phyloP scores from a whole-genome alignment of 2,329 filamentous ascomycete genomes.

The Stagonosporopsis chrysanthemi region DNA sequence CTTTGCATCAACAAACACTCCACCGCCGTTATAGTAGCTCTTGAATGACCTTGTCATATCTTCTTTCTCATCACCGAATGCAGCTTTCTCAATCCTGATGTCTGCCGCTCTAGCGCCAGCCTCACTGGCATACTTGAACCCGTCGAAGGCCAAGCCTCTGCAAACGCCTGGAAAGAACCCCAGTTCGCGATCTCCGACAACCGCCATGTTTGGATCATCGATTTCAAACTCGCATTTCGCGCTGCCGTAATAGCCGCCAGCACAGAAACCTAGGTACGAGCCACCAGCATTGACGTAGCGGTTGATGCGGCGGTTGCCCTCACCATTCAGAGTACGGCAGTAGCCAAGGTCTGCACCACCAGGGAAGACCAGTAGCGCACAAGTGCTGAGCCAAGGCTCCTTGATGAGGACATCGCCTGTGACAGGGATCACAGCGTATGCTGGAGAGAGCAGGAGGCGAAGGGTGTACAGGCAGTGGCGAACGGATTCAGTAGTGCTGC shows the following conservation, averaged over 20 bases:
- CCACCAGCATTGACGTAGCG: constrained; percentile 88
- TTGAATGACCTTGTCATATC: constrained; percentile 68
- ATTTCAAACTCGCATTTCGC: constrained; percentile 89
- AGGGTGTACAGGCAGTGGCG: constrained; percentile 88
- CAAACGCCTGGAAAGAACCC: constrained; percentile 88
- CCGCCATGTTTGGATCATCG: constrained; percentile 80
- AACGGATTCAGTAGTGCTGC: constrained; percentile 86
- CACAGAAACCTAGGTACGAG: constrained; percentile 88
- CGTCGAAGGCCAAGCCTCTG: constrained; percentile 83
- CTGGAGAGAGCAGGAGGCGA: constrained; percentile 82
- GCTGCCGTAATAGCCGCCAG: constrained; percentile 90
- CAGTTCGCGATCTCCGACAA: constrained; percentile 84
- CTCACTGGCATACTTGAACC: constrained; percentile 91
- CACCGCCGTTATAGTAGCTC: constrained; percentile 93
- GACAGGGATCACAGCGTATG: constrained; percentile 91
- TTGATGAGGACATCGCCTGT: constrained; percentile 80
- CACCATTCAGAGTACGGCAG: constrained; percentile 84
- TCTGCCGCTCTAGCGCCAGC: constrained; percentile 77
- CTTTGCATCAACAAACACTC: constrained; percentile 84
- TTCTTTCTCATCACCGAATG: constrained; percentile 59
- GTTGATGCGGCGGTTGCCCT: constrained; percentile 82
- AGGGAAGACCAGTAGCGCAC: constrained; percentile 88
- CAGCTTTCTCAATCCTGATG: constrained; percentile 68
- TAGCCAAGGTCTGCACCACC: constrained; percentile 95
- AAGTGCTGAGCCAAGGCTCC: constrained; percentile 89